phyloP scores from a whole-genome alignment of 495 filamentous ascomycete species.

The Symbiotaphrina buchneri region DNA sequence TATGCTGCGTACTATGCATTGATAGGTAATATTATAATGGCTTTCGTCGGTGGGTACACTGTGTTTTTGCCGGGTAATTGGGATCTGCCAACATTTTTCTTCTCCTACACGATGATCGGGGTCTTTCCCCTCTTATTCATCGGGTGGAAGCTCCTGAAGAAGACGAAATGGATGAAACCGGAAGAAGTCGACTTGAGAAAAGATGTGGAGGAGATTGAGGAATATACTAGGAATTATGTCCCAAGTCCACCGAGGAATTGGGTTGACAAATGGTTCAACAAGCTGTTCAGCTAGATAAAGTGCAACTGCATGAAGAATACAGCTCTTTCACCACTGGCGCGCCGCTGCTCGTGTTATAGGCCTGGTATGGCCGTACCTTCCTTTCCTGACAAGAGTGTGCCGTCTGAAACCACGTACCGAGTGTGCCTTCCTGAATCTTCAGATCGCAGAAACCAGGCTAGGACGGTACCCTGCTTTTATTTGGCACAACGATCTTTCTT shows the following conservation, averaged over 20 bases:
- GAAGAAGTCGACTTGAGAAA: conserved; percentile 38
- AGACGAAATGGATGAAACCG: conserved; percentile 29
- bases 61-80: conserved; percentile 55
- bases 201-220: conserved; percentile 50
- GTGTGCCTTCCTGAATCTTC: too few species aligned
- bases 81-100: conserved; percentile 52
- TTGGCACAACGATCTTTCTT: too few species aligned
- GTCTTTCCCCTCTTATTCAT: conserved; percentile 43
- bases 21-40: conserved; percentile 37
- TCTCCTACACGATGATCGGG: conserved; percentile 50
- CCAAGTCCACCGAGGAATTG: conserved; percentile 31
- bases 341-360: too few species aligned
- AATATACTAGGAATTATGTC: conserved; percentile 44
- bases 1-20: conserved; percentile 48
- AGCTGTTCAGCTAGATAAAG: too few species aligned
- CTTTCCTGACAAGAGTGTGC: too few species aligned
- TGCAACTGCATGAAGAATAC: too few species aligned
- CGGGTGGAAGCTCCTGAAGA: conserved; percentile 46
- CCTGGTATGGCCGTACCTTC: too few species aligned
- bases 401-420: too few species aligned
- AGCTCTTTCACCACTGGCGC: too few species aligned
- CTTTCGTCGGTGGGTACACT: conserved; percentile 51
- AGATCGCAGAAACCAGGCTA: too few species aligned
- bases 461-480: too few species aligned
- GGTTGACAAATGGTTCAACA: too few species aligned